These are phyloP conservation scores for Phylloporus sp. DNA, from an alignment of 1,284 basidiomycete genomes.

Conservation along the genomic window DNA sequence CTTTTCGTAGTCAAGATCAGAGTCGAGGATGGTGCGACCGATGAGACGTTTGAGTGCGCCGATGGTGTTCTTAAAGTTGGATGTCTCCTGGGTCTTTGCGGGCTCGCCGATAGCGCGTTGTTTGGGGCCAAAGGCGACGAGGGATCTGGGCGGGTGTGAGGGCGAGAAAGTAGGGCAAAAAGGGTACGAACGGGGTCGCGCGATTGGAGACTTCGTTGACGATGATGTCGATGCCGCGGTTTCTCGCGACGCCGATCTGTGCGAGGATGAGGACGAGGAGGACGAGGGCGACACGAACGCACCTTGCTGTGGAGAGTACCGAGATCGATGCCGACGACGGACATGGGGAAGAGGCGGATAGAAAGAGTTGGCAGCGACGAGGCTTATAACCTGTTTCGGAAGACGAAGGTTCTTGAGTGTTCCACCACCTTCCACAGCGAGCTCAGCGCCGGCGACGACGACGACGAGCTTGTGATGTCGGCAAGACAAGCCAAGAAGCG, in stretches of 20 bases:
- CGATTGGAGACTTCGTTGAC: constrained; percentile 96
- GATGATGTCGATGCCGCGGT: constrained; percentile 95
- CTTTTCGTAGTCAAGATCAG: constrained; percentile 85
- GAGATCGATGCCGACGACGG: constrained; percentile 93
- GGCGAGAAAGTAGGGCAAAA: background rate
- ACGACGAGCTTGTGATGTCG: constrained; percentile 49
- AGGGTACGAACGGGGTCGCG: constrained; percentile 79
- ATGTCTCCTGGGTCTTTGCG: constrained; percentile 96
- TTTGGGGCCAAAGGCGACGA: constrained; percentile 90
- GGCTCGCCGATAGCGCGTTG: constrained; percentile 90
- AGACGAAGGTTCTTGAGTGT: constrained; percentile 31
- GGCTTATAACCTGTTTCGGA: constrained; percentile 33
- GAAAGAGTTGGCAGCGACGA: background rate
- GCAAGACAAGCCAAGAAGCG: constrained; percentile 68
- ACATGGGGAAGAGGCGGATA: constrained; percentile 53
- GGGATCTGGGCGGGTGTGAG: constrained; percentile 63
- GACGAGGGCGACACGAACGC: constrained; percentile 14
- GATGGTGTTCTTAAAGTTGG: constrained; percentile 95
- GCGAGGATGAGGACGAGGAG: constrained; percentile 25
- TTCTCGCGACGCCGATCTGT: constrained; percentile 91
- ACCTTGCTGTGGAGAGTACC: constrained; percentile 89
- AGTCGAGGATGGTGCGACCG: constrained; percentile 78
- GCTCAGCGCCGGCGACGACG: background rate
- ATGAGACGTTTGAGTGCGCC: constrained; percentile 90
- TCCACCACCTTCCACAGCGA: constrained; percentile 37